Percentiles rank a stretch among this genome's conserved stretches.
Evolutionary conservation across 352 stramenopile species (phyloP).

Genomic region (Lagenidium giganteum): DNA sequence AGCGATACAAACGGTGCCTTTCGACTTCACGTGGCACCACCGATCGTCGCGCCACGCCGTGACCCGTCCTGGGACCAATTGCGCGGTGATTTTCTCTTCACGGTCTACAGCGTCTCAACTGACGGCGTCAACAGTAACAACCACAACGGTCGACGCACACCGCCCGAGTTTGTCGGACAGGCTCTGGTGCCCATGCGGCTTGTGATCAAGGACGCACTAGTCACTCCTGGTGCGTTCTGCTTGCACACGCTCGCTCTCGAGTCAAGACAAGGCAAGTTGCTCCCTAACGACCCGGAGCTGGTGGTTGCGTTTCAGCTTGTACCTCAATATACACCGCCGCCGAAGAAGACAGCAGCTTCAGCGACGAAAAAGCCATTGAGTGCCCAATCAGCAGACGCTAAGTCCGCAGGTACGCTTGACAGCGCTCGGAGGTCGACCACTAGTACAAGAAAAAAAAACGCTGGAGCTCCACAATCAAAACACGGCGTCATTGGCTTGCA

Average conservation of each 20-base stretch:
- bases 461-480: slow-evolving; percentile 2
- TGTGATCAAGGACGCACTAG: slow-evolving; percentile 29
- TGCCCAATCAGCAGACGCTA: no score
- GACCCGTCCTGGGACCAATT: slow-evolving; percentile 41
- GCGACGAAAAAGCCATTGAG: no score
- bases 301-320: slow-evolving; percentile 38
- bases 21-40: slow-evolving; percentile 41
- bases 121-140: no score
- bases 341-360: no score
- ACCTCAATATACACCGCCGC: slow-evolving; percentile 26
- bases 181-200: slow-evolving; percentile 29
- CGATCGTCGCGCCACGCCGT: slow-evolving; percentile 9
- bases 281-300: slow-evolving; percentile 15
- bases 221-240: no score
- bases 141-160: not conserved
- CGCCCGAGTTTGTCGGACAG: slow-evolving; percentile 53
- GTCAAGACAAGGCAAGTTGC: slow-evolving; percentile 26
- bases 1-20: slow-evolving; percentile 20
- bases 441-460: slow-evolving; percentile 6
- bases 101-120: slow-evolving; percentile 30
- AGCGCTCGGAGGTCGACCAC: no score
- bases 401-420: no score
- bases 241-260: slow-evolving; percentile 24
- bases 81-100: slow-evolving; percentile 56
- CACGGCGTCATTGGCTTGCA: slow-evolving; percentile 7